Base-by-base conservation (phyloP, 345 rosid species). In the Populus deltoides region DNA sequence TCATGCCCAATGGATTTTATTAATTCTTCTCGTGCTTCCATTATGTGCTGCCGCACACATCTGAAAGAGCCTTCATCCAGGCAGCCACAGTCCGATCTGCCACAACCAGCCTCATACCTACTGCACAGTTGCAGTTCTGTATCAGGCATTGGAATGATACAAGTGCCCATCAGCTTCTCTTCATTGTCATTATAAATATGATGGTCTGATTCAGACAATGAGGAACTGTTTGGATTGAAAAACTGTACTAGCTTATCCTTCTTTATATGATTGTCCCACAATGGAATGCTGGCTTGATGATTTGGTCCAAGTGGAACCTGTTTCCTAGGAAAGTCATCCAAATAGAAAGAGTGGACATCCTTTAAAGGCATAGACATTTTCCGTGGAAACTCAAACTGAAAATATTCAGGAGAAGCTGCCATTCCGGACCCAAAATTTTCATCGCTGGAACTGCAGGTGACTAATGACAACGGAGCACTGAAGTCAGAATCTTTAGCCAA, bases 1-100 rank as follows among this genome's bases (percentile, higher is more conserved):
- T 90, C 94, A 39, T 75, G 77, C 68, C 97, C 97, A 77, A 89
- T 71, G 36, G 79, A 67, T 71, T 80, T 79, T 72, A 79, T 45
- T 43, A 88, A 81, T 70, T 81, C 80, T 76, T 88, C 87, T 76
- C 93, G 86, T 33, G 91, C 87, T 81, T 90, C 93, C 75, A 67
- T 74, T 62, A 91, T 72, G 77, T 93, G 97, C 51, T 86, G 93
- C 39, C 81, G 78, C 55, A 85, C 90, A 78, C 97, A 93, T 80
- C 93, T 84, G 49, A 82, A 29, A 77, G 90, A 90, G 61, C 88
- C 94, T 77, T 76, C 83, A 81, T 93, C 96, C 38, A 72, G 71
- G 79, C 97, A 93, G 39, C 68, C 65, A 80, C 97, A 93, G 27
- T 85, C 81, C n/a, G 47, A 74, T 16, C 66, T 63, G 27, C 66